Base-by-base conservation (phyloP, 108 stramenopile species). In the Seminavis robusta region DNA sequence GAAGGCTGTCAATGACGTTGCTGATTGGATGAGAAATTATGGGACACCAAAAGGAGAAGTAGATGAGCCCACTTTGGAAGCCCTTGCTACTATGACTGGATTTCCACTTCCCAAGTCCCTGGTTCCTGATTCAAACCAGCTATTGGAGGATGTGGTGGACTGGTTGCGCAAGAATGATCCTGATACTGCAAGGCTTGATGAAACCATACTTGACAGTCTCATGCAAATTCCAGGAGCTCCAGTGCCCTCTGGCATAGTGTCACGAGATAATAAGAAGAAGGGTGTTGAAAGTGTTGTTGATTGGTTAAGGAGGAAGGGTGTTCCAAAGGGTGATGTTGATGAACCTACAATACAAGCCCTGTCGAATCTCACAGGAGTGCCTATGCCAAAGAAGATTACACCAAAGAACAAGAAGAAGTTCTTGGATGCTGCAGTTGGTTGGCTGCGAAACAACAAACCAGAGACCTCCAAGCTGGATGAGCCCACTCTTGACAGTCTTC, bases 281-380 rank as follows among this genome's bases (percentile, higher is more conserved):
- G 61, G 70, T 2, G 70, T 77, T 40, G 44, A 62, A 40, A 67
- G 54, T 49, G 55, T 62, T 11, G 17, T 70, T n/a, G 59, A 69
- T 43, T 76, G 74, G 74, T 36, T 74, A 31, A 47, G 60, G 39
- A 23, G 19, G 13, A 26, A 58, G 26, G 63, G 49, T 46, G 63
- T 26, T 23, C 31, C 61, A 16, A 20, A 20, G 33, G 28, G 47
- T n/a, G 41, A 59, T 42, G 63, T 59, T 9, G 45, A 46, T 20
- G 57, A 59, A 33, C n/a, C 52, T 3, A 36, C 11, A 3, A 32
- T 52, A 10, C 16, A 19, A 25, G 52, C 52, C 33, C 15, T 52
- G 13, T 30, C 52, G 4, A 52, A 52, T 42, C 52, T 52, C 11
- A 6, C 34, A 16, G 52, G 52, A 52, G 33, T 52, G 19, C 31